phyloP scores from a whole-genome alignment of 164 flowering plant genomes.

The Nelumbo lutea region DNA sequence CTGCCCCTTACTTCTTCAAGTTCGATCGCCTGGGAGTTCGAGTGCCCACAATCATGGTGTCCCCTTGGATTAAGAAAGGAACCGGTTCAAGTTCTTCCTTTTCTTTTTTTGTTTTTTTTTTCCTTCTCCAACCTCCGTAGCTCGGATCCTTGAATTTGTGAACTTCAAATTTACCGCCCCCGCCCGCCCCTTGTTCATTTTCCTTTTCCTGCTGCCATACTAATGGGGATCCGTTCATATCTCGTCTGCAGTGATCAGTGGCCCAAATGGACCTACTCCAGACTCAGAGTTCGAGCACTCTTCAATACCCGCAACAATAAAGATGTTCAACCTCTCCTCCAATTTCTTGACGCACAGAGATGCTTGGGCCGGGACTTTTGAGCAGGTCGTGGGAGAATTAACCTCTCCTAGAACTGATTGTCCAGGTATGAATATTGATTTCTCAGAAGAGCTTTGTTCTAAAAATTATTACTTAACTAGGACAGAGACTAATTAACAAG shows the following conservation, averaged over 20 bases:
- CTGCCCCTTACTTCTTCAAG: constrained; percentile 78
- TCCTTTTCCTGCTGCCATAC: not conserved
- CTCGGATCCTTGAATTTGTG: not conserved
- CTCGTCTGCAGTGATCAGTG: constrained; percentile 47
- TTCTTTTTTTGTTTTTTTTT: not conserved
- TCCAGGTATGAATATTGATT: constrained; percentile 21
- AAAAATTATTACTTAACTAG: not conserved
- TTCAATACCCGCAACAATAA: constrained; percentile 88
- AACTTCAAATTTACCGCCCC: too few species aligned
- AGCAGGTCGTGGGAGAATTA: constrained; percentile 54
- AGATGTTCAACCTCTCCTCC: constrained; percentile 81
- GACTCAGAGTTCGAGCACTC: constrained; percentile 91
- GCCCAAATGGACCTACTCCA: constrained; percentile 70
- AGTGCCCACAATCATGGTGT: constrained; percentile 90
- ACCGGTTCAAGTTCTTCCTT: constrained; percentile 35
- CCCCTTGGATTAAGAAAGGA: constrained; percentile 98
- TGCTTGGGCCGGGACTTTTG: constrained; percentile 99
- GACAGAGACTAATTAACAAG: not conserved
- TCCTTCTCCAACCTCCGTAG: not conserved
- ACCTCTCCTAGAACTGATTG: constrained; percentile 62
- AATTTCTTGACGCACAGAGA: constrained; percentile 91
- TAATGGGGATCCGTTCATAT: not conserved
- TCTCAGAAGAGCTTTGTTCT: not conserved
- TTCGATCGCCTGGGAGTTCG: constrained; percentile 94
- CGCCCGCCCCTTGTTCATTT: too few species aligned